Evolutionary conservation across 2,329 filamentous ascomycete species (phyloP).

Genomic region (Diplodia corticola): DNA sequence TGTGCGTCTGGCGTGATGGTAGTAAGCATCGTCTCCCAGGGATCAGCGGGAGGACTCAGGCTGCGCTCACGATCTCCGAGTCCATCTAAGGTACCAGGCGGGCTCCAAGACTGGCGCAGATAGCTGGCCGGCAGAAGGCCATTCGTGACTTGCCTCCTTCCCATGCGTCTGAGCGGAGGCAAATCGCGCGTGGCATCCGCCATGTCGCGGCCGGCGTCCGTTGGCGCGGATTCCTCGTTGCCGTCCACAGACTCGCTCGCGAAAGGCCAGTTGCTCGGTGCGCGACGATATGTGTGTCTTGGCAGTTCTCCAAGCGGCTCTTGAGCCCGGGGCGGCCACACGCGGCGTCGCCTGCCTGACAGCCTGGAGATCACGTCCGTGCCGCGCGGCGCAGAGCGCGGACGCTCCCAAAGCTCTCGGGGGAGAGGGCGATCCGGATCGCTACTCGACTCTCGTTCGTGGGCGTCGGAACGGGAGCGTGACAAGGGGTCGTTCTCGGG

Average conservation of each 20-base stretch:
- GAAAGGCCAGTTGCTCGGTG: neutral
- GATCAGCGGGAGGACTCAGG: conserved; percentile 67
- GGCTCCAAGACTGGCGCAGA: conserved; percentile 41
- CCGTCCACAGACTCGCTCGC: conserved; percentile 24
- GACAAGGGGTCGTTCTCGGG: neutral
- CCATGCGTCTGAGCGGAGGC: conserved; percentile 41
- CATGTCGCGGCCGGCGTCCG: conserved; percentile 23
- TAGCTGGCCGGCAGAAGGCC: conserved; percentile 40
- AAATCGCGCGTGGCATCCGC: conserved; percentile 31
- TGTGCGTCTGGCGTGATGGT: conserved; percentile 81
- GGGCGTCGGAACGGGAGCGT: neutral
- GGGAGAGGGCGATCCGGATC: conserved; percentile 1
- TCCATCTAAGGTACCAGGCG: conserved; percentile 58
- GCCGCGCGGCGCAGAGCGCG: neutral
- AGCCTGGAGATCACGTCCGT: neutral
- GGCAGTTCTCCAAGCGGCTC: conserved; percentile 14
- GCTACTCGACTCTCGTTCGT: conserved; percentile 3
- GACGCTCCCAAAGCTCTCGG: neutral
- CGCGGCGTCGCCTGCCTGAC: conserved; percentile 4
- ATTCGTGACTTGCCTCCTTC: conserved; percentile 40
- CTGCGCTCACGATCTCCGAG: conserved; percentile 84
- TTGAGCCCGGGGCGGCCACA: neutral
- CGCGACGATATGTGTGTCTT: conserved; percentile 11
- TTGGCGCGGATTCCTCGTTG: conserved; percentile 22
- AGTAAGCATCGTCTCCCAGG: conserved; percentile 78